These are phyloP conservation scores for Drosera spatulata DNA, from an alignment of 179 eudicot genomes.

Conservation along the genomic window DNA sequence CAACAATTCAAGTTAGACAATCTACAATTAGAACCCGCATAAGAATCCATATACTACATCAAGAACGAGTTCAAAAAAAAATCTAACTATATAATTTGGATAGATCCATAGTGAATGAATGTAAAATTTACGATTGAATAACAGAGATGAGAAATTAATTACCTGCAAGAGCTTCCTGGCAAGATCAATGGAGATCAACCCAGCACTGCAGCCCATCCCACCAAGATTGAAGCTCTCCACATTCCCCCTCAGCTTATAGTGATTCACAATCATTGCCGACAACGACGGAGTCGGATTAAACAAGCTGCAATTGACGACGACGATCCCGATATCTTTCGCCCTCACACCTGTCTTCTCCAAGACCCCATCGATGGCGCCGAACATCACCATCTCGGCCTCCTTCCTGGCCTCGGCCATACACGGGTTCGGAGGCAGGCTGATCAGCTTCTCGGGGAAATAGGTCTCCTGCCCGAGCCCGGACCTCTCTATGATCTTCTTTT, in stretches of 20 bases:
- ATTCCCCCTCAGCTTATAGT: conserved; percentile 43
- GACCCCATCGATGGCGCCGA: conserved; percentile 46
- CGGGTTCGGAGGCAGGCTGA: conserved; percentile 28
- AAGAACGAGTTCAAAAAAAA: too few relatives aligned
- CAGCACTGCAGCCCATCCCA: conserved; percentile 66
- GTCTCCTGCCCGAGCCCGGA: conserved; percentile 50
- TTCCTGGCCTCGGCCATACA: conserved; percentile 47
- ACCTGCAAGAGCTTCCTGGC: conserved; percentile 40
- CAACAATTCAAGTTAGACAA: too few relatives aligned
- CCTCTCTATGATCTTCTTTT: conserved; percentile 42
- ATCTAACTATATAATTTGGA: too few relatives aligned
- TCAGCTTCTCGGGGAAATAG: conserved; percentile 30
- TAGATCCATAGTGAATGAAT: too few relatives aligned
- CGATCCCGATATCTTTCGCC: conserved; percentile 47
- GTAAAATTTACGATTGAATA: too few relatives aligned
- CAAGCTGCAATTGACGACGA: conserved; percentile 21
- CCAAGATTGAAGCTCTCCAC: conserved; percentile 41
- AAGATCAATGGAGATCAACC: conserved; percentile 47
- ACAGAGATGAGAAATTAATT: too few relatives aligned
- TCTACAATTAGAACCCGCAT: too few relatives aligned
- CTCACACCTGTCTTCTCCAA: conserved; percentile 43
- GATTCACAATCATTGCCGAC: conserved; percentile 51
- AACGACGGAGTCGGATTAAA: conserved; percentile 52
- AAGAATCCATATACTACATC: too few relatives aligned
- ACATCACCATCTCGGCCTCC: conserved; percentile 62